Base-by-base conservation (phyloP, 2,329 filamentous ascomycete genomes). In the Neopestalotiopsis sp. region DNA sequence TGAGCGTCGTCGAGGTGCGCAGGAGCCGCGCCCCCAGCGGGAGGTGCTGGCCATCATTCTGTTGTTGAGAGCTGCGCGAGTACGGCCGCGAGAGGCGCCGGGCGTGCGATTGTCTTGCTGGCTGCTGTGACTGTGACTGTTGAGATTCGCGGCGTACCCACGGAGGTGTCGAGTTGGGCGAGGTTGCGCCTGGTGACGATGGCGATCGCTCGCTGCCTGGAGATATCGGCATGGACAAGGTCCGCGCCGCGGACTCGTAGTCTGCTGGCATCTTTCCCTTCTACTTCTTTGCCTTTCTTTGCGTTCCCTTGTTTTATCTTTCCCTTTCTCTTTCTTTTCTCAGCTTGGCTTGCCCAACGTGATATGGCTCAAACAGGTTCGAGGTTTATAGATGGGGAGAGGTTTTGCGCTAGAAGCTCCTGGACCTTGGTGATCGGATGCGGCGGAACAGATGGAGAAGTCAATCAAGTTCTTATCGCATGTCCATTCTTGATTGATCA, bases 201-300 rank as follows among this genome's bases (percentile, higher is more conserved):
- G 74, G 69, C 49, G 73, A 67, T 59, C 75, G 74, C 30, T 20
- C 59, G 68, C 73, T 68, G 42, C 77, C 73, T 45, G 75, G 75
- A 3, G 81, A 78, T 34, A 82, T 76, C 63, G 80, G 81, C 66
- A 87, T 76, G 69, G 84, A 81, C 49, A 87, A 83, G 60, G 83
- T 84, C 73, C 82, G 84, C 68, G 85, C 85, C 69, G 85, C 80
- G 69, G 85, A 84, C 60, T 78, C 77, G 77, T 86, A 85, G 79
- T 88, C 84, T 74, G 83, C 82, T 42, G 85, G 84, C 86, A 88
- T 88, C 3, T 28, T 28, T 28, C 24, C 24, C 24, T 28, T 28
- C 24, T 28, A 28, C 24, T 28, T 28, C 24, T 28, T 28, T 28
- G 24, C 24, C 24, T 28, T 42, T 68, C 34, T 38, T 38, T 38